Base-by-base conservation (phyloP, 2,329 filamentous ascomycete species). In the Cyclaneusma minus region DNA sequence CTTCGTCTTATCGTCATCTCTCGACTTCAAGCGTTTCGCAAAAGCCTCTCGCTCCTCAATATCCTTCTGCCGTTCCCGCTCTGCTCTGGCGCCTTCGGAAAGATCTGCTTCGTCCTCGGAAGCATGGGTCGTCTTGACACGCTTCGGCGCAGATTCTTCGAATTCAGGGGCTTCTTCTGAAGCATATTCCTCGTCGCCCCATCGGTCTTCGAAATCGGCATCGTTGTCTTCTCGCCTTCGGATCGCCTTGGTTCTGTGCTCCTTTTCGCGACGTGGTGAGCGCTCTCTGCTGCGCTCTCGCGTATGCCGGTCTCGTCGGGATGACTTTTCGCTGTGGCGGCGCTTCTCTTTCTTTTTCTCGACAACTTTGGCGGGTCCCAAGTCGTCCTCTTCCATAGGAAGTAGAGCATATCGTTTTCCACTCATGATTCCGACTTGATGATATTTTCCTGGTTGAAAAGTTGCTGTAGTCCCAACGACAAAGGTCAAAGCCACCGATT, bases 1-100 rank as follows among this genome's bases (percentile, higher is more conserved):
- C 48, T 79, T 84, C 1, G 74, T 72, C 25, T 66, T 69, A 11
- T 66, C 65, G 12, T 70, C 64, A 41, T 89, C 79, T 44, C 78
- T 80, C 22, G 71, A 69, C 24, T 68, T 72, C 29, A 91, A 49
- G 9, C 82, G 62, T 40, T 75, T 74, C n/a, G 81, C 69, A 37
- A 91, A 85, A 11, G 78, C 81, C 33, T 85, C 77, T 21, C 78
- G 64, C 45, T 91, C 83, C 35, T 68, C 68, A 12, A 75, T 62
- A 45, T 91, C 82, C 31, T 64, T 65, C 40, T 70, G 54, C 23
- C 70, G 58, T 21, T 67, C 67, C 18, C 58, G 50, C 38, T 78
- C 70, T 27, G 61, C 58, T 28, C 54, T 60, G 3, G 63, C 61
- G 10, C 66, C 65, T 9, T 78, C 71, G 12, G 74, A 73, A 13